Evolutionary conservation across 2,329 filamentous ascomycete species (phyloP), one percentile per base, ranked within the genome.

Genomic region (Calonectria ilicicola): DNA sequence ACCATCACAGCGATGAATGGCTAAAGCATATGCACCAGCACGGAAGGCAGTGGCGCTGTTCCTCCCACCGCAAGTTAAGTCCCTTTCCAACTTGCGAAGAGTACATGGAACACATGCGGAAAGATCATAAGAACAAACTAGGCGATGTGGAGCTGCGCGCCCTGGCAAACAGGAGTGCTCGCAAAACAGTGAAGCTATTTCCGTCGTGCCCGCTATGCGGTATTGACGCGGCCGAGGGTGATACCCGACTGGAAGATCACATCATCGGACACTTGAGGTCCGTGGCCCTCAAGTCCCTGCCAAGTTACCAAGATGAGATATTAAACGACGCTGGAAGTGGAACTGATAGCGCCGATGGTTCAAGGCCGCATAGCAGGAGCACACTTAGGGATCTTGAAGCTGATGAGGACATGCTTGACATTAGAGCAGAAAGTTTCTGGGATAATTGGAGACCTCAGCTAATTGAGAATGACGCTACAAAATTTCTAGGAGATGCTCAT

Each of bases 11-110:
- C 26, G 58, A 46, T 17, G 56, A 21, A 27, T 73, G 75, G 75
- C 29, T 32, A 32, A 32, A 32, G 29, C 75, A 73, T 23, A 63
- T 77, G 65, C 74, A 53, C 15, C 49, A 66, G 29, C 75, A 75
- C 5, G 53, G 26, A 1, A 19, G 32, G 67, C 44, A 44, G 40
- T 73, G 70, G 70, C 70, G 67, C 14, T 73, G 70, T 23, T 38
- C 44, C 2, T 70, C 67, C 23, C 70, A 70, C 27, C 27, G n/a
- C 7, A 5, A 14, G 29, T 29, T 65, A 0, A 14, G 38, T 29
- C 47, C 40, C 1, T 47, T 29, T 3, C 14, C 23, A 6, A 67
- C 66, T n/a, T 19, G 15, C 9, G 67, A 70, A 1, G 60, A 70
- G 4, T 74, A 74, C 21, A 8, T 73, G 15, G 19, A 29, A 19